Conservation (phyloP, 257 asterid species). For the Scutellaria barbata region DNA sequence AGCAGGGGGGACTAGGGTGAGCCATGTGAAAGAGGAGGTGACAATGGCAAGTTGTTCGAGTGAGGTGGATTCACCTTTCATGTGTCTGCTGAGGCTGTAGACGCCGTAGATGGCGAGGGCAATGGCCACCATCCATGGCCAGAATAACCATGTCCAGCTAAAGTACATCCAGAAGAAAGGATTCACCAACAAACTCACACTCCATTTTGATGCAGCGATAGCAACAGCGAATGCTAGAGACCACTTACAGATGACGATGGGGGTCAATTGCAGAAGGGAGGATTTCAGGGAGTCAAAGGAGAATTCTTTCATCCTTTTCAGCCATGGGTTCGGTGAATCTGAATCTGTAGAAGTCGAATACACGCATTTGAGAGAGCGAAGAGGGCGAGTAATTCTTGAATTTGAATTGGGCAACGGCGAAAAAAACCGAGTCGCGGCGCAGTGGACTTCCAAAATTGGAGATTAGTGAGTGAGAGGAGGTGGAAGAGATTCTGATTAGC, state of each 20-base stretch:
- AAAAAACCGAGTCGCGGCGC: constrained; percentile 10
- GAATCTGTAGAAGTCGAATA: constrained; percentile 41
- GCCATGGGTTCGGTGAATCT: constrained; percentile 33
- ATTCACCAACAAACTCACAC: constrained; percentile 47
- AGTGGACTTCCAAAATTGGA: background rate
- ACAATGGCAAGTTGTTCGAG: constrained; percentile 71
- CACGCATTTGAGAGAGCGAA: constrained; percentile 46
- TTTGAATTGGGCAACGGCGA: constrained; percentile 21
- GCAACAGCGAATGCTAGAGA: constrained; percentile 53
- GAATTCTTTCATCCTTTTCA: constrained; percentile 36
- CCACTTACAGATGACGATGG: constrained; percentile 69
- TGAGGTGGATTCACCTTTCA: constrained; percentile 60
- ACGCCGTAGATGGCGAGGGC: constrained; percentile 60
- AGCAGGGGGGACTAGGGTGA: constrained; percentile 90
- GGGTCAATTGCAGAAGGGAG: constrained; percentile 58
- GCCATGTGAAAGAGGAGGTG: constrained; percentile 88
- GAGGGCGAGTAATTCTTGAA: constrained; percentile 34
- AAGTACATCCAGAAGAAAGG: constrained; percentile 97
- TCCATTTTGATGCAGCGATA: constrained; percentile 70
- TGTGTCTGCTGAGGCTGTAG: constrained; percentile 60
- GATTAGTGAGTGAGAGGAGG: constrained; percentile 17
- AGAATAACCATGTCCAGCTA: constrained; percentile 91
- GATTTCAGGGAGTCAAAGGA: constrained; percentile 58
- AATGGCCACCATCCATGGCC: constrained; percentile 88
- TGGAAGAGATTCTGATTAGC: constrained; percentile 31